Base-by-base conservation (phyloP, 768 basidiomycete species). In the Cubamyces lactineus region DNA sequence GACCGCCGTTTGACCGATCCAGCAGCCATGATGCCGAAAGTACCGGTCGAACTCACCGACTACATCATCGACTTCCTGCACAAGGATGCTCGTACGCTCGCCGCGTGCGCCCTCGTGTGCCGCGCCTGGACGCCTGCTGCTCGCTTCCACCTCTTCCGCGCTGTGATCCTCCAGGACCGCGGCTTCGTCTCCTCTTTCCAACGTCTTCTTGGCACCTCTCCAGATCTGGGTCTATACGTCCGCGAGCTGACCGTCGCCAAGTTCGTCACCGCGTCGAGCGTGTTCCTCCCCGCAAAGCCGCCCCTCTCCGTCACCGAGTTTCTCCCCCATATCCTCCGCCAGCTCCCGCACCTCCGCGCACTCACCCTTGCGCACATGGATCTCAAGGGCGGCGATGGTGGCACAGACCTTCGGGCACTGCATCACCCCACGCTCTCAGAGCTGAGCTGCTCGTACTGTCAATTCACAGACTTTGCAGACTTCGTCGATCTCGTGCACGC, bases 31-130 rank as follows among this genome's bases (percentile, higher is more conserved):
- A 71, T 71, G 68, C 47, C 66, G 21, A 41, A 23, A 13, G 59
- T 81, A 16, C 80, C 80, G 15, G 67, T 71, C 43, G 75, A 76
- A 64, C 66, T 76, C 51, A 65, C 66, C 45, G 74, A 76, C 66
- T 69, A 66, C 49, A 68, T 76, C 42, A 65, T 76, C 62, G 74
- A 76, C 66, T 70, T 67, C 54, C 71, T 76, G 34, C 67, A 76
- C 64, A 61, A 70, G 30, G 71, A 76, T 43, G 57, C 57, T 16
- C 45, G 26, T 1, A 30, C 72, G 15, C 67, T 76, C 26, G 53
- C 51, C 23, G 63, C 64, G 1, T 72, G 70, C 50, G 65, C 66
- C 6, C 64, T 72, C 30, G 66, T 70, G 17, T 72, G 68, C 46
- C 69, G 70, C 2, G 42, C 64, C 12, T 74, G 71, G 71, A 65